Evolutionary conservation across 495 filamentous ascomycete genomes (phyloP).

Genomic region (Penicillium manginii): DNA sequence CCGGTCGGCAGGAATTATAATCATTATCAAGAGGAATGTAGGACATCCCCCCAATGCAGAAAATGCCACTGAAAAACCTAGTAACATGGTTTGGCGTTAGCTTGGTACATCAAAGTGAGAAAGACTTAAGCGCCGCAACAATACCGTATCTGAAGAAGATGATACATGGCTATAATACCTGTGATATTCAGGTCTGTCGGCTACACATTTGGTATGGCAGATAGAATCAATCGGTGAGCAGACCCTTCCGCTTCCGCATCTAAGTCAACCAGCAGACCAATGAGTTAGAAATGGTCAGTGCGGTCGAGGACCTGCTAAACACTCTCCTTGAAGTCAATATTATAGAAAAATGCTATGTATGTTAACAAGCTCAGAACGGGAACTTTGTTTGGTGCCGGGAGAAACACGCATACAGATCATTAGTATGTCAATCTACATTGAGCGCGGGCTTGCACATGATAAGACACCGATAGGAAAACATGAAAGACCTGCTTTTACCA

Average conservation of each 20-base stretch:
- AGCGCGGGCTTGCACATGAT: slow-evolving; percentile 15
- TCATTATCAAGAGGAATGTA: too few species aligned
- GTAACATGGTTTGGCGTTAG: too few species aligned
- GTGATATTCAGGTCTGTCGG: slow-evolving; percentile 18
- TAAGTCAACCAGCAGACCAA: not conserved
- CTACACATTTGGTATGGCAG: slow-evolving; percentile 37
- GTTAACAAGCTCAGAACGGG: slow-evolving; percentile 18
- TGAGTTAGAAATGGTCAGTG: slow-evolving; percentile 8
- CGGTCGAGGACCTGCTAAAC: slow-evolving; percentile 18
- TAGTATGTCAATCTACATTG: slow-evolving; percentile 26
- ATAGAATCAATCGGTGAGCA: slow-evolving; percentile 18
- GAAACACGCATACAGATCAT: slow-evolving; percentile 19
- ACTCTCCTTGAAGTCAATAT: slow-evolving; percentile 26
- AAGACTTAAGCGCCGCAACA: slow-evolving; percentile 5
- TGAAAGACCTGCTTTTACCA: slow-evolving; percentile 23
- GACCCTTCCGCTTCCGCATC: not conserved
- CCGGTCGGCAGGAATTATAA: too few species aligned
- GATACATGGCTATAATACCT: slow-evolving; percentile 32
- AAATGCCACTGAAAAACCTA: too few species aligned
- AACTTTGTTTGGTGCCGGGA: not conserved
- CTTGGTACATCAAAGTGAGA: too few species aligned
- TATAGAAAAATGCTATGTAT: slow-evolving; percentile 27
- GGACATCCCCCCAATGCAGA: too few species aligned
- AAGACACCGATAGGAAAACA: slow-evolving; percentile 22
- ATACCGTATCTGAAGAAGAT: slow-evolving; percentile 36